Conservation (phyloP, 768 basidiomycete species). For the Roridomyces roridus region DNA sequence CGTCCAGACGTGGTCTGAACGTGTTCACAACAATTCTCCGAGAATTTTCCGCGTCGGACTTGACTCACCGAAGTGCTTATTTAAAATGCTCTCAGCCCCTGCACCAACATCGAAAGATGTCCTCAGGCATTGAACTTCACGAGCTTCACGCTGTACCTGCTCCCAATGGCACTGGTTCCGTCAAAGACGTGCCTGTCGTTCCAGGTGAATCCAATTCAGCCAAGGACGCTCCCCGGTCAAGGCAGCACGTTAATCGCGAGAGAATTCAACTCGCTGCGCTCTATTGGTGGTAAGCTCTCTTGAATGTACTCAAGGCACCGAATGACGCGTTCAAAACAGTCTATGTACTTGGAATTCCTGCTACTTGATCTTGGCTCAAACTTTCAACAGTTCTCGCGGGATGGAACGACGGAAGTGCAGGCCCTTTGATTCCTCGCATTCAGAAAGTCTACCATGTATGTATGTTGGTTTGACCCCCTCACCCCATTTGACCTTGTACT, state of each 20-base stretch:
- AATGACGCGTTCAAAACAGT: not conserved
- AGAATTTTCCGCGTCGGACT: not conserved
- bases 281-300: conserved; percentile 18
- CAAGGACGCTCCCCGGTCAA: not conserved
- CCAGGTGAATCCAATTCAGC: not conserved
- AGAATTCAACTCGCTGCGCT: conserved; percentile 20
- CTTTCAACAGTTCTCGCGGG: not conserved
- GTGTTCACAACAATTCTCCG: not conserved
- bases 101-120: not conserved
- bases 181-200: not conserved
- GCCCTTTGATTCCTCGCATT: conserved; percentile 22
- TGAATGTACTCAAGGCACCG: not conserved
- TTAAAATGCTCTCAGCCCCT: not conserved
- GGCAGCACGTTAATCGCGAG: conserved; percentile 14
- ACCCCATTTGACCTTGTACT: not conserved
- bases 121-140: conserved; percentile 16
- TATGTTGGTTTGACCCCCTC: not conserved
- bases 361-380: too few species aligned
- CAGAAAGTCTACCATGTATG: conserved; percentile 18
- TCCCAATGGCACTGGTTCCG: not conserved
- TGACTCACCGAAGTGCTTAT: not conserved
- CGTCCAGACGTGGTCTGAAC: too few species aligned
- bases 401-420: conserved; percentile 14
- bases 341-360: not conserved
- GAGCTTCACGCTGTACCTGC: conserved; percentile 14